Base-by-base conservation (phyloP, 306 rosid species). In the Trifolium dubium region DNA sequence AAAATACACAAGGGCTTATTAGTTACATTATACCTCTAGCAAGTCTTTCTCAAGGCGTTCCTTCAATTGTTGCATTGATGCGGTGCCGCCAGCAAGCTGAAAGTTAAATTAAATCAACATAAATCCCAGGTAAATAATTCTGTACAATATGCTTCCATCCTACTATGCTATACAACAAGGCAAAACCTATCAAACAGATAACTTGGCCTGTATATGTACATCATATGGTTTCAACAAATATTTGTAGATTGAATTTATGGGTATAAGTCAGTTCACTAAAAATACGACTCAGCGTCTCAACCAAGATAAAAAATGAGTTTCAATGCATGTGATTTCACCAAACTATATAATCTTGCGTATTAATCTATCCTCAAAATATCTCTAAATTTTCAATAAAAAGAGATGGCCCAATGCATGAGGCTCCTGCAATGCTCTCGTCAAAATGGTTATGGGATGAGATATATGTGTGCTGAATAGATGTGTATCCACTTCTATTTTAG, bases 21-120 rank as follows among this genome's bases (percentile, higher is more conserved):
- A 39, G 13, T 53, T 67, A 37, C 73, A 64, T 32, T 63, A 35
- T 84, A 94, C 99, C 95, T 94, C 99, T 58, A 94, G 77, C 86
- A 94, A 86, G 75, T 94, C 99, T 81, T 94, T 94, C 90, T 94
- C 99, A 49, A 94, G 93, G 18, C 96, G 97, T 79, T 94, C 97
- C 87, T 94, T 94, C 69, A 94, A 78, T 72, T 94, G 97, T 72
- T 94, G 99, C 99, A 94, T 94, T 53, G 99, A 92, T n/a, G 97
- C 96, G 31, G 99, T 94, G 44, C 99, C 99, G 69, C 99, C 99
- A 39, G 99, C 88, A 82, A 94, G 99, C 97, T 94, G 90, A 67
- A 81, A 59, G 76, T 50, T 34, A 80, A 49, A 56, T 11, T 28
- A 74, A 69, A 83, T 71, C 68, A 69, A 66, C 54, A 62, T 8